Evolutionary conservation across 1,284 basidiomycete genomes (phyloP), one percentile per base, ranked within the genome.

Genomic region (Sanghuangporus baumii): DNA sequence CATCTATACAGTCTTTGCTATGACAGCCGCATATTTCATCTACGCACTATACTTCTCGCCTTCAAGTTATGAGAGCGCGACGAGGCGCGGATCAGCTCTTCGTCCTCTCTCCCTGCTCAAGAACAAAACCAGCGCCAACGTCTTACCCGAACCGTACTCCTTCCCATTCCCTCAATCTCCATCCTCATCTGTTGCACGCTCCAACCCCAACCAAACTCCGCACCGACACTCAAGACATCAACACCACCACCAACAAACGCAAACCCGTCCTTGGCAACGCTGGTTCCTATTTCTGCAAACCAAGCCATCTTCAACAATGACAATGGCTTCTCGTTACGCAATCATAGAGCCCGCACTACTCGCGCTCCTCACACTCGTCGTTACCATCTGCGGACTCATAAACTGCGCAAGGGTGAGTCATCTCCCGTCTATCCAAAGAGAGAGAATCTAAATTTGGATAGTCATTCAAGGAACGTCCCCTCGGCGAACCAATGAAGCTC

Each of bases 321-420:
- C 26, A 5, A 31, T 5, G 23, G 23, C 23, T 2, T 23, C 23
- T 23, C 23, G 23, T 31, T 31, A 31, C 26, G 26, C 26, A 31
- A 31, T 18, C 43, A 8, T 55, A 18, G 41, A 38, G 36, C 60
- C 60, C 14, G 37, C 36, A 16, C 18, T 61, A 9, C 54, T 61
- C 18, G 54, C 40, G 16, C n/a, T 61, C n/a, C 6, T 50, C 1
- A 46, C 60, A 3, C 31, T 46, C 2, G 38, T 61, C 3, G 60
- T 61, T 16, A 46, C 54, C 6, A 47, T 57, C 9, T 61, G 54
- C 26, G 54, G 55, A n/a, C 23, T 61, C n/a, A 31, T 61, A 12
- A 37, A 61, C 26, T 47, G 60, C 50, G 60, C 18, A 37, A 61
- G 55, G 54, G 60, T 61, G 55, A 57, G 60, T 26, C 38, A 26